These are phyloP conservation scores for Volvox carteri DNA, from an alignment of 163 green algal species.

Conservation along the genomic window DNA sequence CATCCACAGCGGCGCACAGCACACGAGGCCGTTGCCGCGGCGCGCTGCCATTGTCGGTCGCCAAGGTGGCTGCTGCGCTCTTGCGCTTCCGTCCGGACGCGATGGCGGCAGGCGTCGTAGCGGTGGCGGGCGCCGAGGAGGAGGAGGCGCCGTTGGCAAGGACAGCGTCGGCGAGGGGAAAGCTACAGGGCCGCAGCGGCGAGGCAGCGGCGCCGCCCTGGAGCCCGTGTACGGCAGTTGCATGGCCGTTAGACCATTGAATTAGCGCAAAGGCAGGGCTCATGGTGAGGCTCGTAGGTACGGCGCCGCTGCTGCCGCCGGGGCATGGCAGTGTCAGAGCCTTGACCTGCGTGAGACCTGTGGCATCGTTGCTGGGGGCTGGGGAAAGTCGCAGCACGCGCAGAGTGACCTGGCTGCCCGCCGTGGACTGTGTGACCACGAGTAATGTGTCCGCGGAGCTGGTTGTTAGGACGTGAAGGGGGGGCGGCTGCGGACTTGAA, in stretches of 20 bases:
- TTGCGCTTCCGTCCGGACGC: slow-evolving; percentile 35
- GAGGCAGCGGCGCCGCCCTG: neutral
- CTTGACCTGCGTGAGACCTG: neutral
- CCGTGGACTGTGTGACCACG: neutral
- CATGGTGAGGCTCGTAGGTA: slow-evolving; percentile 22
- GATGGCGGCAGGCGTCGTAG: neutral
- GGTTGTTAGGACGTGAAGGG: neutral
- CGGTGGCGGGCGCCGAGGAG: neutral
- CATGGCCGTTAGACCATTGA: slow-evolving; percentile 48
- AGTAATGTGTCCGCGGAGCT: neutral
- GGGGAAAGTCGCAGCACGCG: slow-evolving; percentile 9
- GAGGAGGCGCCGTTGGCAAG: slow-evolving; percentile 33
- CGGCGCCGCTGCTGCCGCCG: neutral
- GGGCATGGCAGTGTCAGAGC: slow-evolving; percentile 32
- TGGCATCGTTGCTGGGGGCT: no score
- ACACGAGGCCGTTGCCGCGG: slow-evolving; percentile 29
- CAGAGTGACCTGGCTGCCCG: slow-evolving; percentile 1
- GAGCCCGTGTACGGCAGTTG: slow-evolving; percentile 41
- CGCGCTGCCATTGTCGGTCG: neutral
- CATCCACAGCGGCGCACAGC: slow-evolving; percentile 53
- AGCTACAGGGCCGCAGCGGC: slow-evolving; percentile 12
- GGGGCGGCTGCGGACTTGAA: neutral
- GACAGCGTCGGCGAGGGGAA: slow-evolving; percentile 24
- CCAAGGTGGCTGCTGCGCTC: neutral
- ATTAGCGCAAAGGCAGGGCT: slow-evolving; percentile 39